Evolutionary conservation across 2,329 filamentous ascomycete species (phyloP), one percentile per base, ranked within the genome.

Genomic region (Corynespora cassiicola): DNA sequence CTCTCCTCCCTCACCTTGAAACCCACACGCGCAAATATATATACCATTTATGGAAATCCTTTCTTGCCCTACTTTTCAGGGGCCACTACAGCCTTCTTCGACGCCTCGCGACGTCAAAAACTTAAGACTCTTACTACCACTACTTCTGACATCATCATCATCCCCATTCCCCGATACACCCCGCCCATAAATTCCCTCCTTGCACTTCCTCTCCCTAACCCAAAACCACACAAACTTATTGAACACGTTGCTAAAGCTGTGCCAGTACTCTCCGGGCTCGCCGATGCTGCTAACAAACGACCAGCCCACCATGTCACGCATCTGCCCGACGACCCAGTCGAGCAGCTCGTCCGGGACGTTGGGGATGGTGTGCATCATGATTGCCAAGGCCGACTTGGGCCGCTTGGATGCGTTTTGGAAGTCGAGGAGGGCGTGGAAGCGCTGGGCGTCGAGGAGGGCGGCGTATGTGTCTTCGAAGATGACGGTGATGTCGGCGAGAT

Each of bases 391-490:
- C 8, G 32, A 30, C n/a, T 42, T 51, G 6, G 45, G 17, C 9
- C 35, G 17, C 14, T 47, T 47, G n/a, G 42, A 32, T 7, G 15
- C 21, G 7, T 27, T 33, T 26, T 31, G 23, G 18, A 53, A 42
- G 16, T 31, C 34, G 29, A 47, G 49, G 8, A 56, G 35, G 8
- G 25, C 33, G 33, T 54, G 45, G 49, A 50, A 56, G 7, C 32
- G 50, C 6, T 34, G n/a, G 3, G 35, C 39, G 26, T 48, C 39
- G 27, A 57, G 37, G 31, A 39, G 56, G 30, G 46, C 29, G 12
- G 37, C 32, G 36, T 47, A 58, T 7, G 52, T 50, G 19, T 56
- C 39, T 42, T 58, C 54, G 39, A 50, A 58, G 37, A 58, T 42
- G 17, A 58, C 54, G 27, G 54, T 58, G 15, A 54, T 46, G 36